Percentiles rank a stretch among this genome's conserved stretches.
Conservation (phyloP, 352 stramenopile genomes). For the Plasmopara halstedii region DNA sequence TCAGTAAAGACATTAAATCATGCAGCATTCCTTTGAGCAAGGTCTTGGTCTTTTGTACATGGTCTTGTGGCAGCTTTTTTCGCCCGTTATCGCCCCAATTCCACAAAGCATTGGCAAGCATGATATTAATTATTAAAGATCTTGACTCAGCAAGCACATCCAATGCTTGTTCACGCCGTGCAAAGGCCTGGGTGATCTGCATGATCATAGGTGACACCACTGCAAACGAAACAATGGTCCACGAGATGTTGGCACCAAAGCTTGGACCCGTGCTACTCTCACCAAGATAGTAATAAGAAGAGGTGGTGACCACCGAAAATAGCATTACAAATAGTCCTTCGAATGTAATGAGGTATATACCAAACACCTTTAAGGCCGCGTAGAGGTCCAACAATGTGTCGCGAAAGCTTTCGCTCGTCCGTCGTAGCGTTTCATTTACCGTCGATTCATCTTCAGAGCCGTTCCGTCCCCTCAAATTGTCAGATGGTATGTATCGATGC, state of each 20-base stretch:
- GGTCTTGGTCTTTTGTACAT: slow-evolving; percentile 50
- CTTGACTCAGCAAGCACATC: slow-evolving; percentile 62
- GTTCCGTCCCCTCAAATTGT: background rate
- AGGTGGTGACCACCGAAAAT: slow-evolving; percentile 51
- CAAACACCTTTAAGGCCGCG: slow-evolving; percentile 68
- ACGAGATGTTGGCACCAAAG: slow-evolving; percentile 82
- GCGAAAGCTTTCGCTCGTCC: slow-evolving; percentile 35
- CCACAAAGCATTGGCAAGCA: slow-evolving; percentile 73
- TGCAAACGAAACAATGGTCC: slow-evolving; percentile 73
- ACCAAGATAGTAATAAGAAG: slow-evolving; percentile 62
- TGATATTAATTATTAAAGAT: slow-evolving; percentile 60
- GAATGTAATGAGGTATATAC: slow-evolving; percentile 66
- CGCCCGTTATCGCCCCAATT: slow-evolving; percentile 71
- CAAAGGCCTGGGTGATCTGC: slow-evolving; percentile 80
- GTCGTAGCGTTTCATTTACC: slow-evolving; percentile 14
- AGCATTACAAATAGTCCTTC: slow-evolving; percentile 67
- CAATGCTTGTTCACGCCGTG: slow-evolving; percentile 60
- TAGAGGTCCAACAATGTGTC: slow-evolving; percentile 72
- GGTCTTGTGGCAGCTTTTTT: slow-evolving; percentile 36
- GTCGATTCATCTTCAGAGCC: slow-evolving; percentile 6
- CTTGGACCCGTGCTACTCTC: slow-evolving; percentile 23
- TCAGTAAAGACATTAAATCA: slow-evolving; percentile 39
- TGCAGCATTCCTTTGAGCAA: slow-evolving; percentile 41
- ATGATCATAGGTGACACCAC: slow-evolving; percentile 85
- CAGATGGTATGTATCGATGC: slow-evolving; percentile 1